Conservation (phyloP, 495 filamentous ascomycete genomes). For the Aspergillus ostianus region DNA sequence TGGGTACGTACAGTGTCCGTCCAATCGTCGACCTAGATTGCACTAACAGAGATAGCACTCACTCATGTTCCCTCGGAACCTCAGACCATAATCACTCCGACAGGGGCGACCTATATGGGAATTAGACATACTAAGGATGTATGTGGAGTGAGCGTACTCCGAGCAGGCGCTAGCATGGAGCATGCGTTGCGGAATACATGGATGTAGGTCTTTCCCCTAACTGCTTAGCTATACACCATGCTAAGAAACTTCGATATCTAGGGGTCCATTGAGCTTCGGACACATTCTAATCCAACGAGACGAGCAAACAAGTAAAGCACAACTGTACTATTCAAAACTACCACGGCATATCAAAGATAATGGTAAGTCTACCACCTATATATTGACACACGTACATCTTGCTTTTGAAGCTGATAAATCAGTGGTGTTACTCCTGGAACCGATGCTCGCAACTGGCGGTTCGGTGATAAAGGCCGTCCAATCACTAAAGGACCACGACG, state of each 20-base stretch:
- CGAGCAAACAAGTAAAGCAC: constrained; percentile 19
- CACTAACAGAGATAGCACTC: constrained; percentile 9
- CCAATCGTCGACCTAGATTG: background rate
- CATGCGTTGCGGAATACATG: constrained; percentile 18
- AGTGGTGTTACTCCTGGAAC: constrained; percentile 24
- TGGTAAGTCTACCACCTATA: constrained; percentile 2
- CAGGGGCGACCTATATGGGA: constrained; percentile 11
- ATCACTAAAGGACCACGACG: constrained; percentile 10
- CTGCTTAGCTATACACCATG: background rate
- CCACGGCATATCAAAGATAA: constrained; percentile 14
- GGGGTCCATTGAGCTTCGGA: constrained; percentile 19
- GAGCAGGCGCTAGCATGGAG: constrained; percentile 24
- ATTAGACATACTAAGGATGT: constrained; percentile 14
- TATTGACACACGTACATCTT: background rate
- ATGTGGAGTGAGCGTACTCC: constrained; percentile 23
- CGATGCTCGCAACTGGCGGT: constrained; percentile 25
- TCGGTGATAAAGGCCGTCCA: constrained; percentile 21
- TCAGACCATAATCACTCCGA: constrained; percentile 13
- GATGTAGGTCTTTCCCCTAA: constrained; percentile 9
- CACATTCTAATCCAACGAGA: constrained; percentile 25
- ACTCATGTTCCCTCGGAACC: constrained; percentile 15
- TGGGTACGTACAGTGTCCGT: constrained; percentile 7
- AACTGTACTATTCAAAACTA: constrained; percentile 21
- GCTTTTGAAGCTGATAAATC: background rate
- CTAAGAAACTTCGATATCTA: background rate